These are phyloP conservation scores for Candida krabiensis DNA, from an alignment of 805 yeast genomes.

Conservation along the genomic window DNA sequence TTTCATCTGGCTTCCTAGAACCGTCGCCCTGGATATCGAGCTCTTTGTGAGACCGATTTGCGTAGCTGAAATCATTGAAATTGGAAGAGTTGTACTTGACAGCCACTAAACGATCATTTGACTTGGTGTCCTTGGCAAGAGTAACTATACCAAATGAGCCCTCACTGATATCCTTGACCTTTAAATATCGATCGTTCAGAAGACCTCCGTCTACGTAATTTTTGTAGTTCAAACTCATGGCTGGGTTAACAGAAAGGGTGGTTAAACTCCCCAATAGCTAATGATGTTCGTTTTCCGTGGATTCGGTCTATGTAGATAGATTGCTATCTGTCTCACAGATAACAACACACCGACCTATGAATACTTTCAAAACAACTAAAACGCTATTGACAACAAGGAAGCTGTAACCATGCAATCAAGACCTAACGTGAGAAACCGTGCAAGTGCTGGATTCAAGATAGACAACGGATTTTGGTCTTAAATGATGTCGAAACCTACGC, in stretches of 20 bases:
- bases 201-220: conserved; percentile 39
- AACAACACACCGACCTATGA: too few species aligned
- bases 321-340: too few species aligned
- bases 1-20: background rate
- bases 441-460: too few species aligned
- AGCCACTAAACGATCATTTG: conserved; percentile 60
- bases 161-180: conserved; percentile 75
- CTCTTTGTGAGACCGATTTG: conserved; percentile 12
- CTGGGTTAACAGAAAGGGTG: too few species aligned
- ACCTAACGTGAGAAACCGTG: too few species aligned
- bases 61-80: conserved; percentile 40
- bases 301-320: too few species aligned
- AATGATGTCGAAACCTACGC: too few species aligned
- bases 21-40: conserved; percentile 14
- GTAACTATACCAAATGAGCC: conserved; percentile 95
- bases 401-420: too few species aligned
- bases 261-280: too few species aligned
- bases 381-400: too few species aligned
- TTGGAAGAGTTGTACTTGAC: conserved; percentile 77
- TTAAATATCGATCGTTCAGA: conserved; percentile 61
- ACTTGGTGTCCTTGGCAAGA: conserved; percentile 69
- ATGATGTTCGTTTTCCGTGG: background rate
- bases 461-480: too few species aligned
- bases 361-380: too few species aligned
- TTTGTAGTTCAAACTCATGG: conserved; percentile 31